phyloP scores from a whole-genome alignment of 1,284 basidiomycete genomes.

The Melampsora larici-populina region DNA sequence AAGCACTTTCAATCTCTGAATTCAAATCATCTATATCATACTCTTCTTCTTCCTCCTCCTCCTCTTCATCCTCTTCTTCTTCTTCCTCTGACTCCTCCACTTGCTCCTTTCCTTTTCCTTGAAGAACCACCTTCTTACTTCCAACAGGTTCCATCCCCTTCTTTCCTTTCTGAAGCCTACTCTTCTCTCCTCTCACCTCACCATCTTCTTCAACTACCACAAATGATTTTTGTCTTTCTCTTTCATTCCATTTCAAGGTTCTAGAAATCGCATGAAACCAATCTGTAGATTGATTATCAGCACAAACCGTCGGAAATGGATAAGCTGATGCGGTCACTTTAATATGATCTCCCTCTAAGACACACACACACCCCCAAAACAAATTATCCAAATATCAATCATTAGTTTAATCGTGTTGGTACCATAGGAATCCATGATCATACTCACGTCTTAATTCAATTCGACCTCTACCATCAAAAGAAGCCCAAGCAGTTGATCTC shows the following conservation, averaged over 20 bases:
- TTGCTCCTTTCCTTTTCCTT: slow-evolving; percentile 46
- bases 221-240: slow-evolving; percentile 93
- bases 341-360: slow-evolving; percentile 85
- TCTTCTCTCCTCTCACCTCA: slow-evolving; percentile 50
- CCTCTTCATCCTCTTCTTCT: slow-evolving; percentile 58
- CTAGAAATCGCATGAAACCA: slow-evolving; percentile 97
- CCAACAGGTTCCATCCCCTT: slow-evolving; percentile 47
- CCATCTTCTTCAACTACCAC: slow-evolving; percentile 86
- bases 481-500: slow-evolving; percentile 95
- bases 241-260: slow-evolving; percentile 95
- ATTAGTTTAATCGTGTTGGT: not conserved
- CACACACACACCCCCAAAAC: not conserved
- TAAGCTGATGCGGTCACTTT: slow-evolving; percentile 97
- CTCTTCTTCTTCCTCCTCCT: slow-evolving; percentile 57
- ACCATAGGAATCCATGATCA: not conserved
- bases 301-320: slow-evolving; percentile 97
- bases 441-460: slow-evolving; percentile 74
- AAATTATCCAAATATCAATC: too few species aligned
- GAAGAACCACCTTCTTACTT: not conserved
- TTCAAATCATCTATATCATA: slow-evolving; percentile 77
- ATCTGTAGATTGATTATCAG: slow-evolving; percentile 92
- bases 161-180: not conserved
- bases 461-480: slow-evolving; percentile 93
- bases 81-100: slow-evolving; percentile 54
- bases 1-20: not conserved